phyloP scores from a whole-genome alignment of 495 filamentous ascomycete species.

The Alectoria sarmentosa region DNA sequence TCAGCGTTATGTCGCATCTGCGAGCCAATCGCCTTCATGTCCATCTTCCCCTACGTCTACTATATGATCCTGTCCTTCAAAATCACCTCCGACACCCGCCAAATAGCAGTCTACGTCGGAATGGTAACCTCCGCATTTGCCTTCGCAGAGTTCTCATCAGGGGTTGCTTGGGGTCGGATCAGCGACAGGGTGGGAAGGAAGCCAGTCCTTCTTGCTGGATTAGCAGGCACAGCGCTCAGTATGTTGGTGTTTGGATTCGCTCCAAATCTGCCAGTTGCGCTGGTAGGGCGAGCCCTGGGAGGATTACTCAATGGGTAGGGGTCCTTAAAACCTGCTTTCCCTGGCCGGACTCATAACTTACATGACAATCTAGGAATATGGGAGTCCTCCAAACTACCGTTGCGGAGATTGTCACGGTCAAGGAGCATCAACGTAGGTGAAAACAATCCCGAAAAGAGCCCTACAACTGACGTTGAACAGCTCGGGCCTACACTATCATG shows the following conservation, averaged over 20 bases:
- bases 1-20: constrained; percentile 89
- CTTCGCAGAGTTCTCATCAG: constrained; percentile 87
- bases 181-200: constrained; percentile 92
- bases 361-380: constrained; percentile 54
- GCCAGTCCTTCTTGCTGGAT: constrained; percentile 79
- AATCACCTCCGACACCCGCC: constrained; percentile 65
- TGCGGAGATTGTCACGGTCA: constrained; percentile 82
- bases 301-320: constrained; percentile 84
- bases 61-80: constrained; percentile 94
- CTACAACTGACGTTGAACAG: constrained; percentile 33
- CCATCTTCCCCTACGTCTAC: constrained; percentile 98
- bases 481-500: constrained; percentile 93
- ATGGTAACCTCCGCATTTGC: constrained; percentile 97
- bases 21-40: constrained; percentile 99
- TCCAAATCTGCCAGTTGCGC: constrained; percentile 70
- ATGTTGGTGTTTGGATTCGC: constrained; percentile 94
- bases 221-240: constrained; percentile 85
- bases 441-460: neutral
- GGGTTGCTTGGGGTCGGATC: constrained; percentile 85
- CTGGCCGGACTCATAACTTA: constrained; percentile 15
- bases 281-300: constrained; percentile 82
- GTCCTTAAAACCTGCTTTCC: constrained; percentile 20
- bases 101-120: constrained; percentile 88
- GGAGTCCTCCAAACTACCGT: constrained; percentile 94
- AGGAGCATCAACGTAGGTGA: constrained; percentile 77